Base-by-base conservation (phyloP, 2,329 filamentous ascomycete genomes). In the Trichoderma koningii region DNA sequence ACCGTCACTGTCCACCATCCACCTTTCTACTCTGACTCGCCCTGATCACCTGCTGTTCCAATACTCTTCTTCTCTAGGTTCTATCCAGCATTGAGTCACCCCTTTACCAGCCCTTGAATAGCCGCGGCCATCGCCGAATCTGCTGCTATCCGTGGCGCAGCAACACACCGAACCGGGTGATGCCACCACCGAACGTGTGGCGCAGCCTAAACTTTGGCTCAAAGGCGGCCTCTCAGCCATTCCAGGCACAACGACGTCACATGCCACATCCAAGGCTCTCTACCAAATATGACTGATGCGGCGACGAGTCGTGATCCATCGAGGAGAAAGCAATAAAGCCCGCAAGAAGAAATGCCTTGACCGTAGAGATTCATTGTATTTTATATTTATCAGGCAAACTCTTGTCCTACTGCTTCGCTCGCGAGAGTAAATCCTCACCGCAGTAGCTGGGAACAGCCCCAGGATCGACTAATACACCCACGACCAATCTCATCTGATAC, bases 61-160 rank as follows among this genome's bases (percentile, higher is more conserved):
- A 38, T 34, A 34, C 3, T 38, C 12, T 14, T 38, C 34, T 38
- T 14, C 12, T 14, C 9, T 3, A 23, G 30, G 7, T 23, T n/a
- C 19, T 23, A n/a, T 14, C 4, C 9, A 21, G 6, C n/a, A 23
- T 28, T 2, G 26, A 19, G 1, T 15, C 26, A 28, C 23, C 7
- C 41, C 26, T 26, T 21, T 7, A 19, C 19, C 17, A 19, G 10
- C n/a, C 60, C 60, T 63, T 52, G 50, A 63, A 63, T 63, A 63
- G n/a, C 50, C 60, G 41, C n/a, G 5, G n/a, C 14, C 38, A 17
- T 19, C 34, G 17, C 15, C 42, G 7, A 10, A 26, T 30, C 47
- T 53, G 41, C 19, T 21, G 19, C n/a, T 55, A 26, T 62, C 45
- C 53, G 60, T 63, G 60, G 60, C 60, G 60, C 60, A 63, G 60